Base-by-base conservation (phyloP, 768 basidiomycete genomes). In the Gloeopeniophorella convolvens region DNA sequence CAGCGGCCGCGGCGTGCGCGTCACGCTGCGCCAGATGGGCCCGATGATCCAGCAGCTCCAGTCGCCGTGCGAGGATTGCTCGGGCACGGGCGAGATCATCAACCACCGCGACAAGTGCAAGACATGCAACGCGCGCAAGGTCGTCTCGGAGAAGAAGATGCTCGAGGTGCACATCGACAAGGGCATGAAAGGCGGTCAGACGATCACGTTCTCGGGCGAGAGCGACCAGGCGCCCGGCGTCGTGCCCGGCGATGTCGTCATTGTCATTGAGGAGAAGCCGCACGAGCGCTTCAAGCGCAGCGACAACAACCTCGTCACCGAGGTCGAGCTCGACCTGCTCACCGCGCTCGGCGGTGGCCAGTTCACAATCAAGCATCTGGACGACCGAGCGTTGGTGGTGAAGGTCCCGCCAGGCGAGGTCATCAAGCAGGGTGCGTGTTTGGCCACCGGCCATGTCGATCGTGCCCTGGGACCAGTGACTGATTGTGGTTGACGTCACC, bases 1-100 rank as follows among this genome's bases (percentile, higher is more conserved):
- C 72, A 77, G 72, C 62, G 96, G 96, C 49, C 89, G 91, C 57
- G 96, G 96, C 61, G 71, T 94, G 73, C 89, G 84, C 66, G 69
- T 97, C 63, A 90, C 86, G 44, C 72, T 98, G 54, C 88, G 96
- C 54, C 96, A 98, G 68, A 89, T 99, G 82, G 96, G 96, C 23
- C 96, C 96, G 4, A 99, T 99, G 96, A 90, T 99, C 60, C 96
- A 99, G 69, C 95, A 99, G 70, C 89, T 98, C 59, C 96, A 98
- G 66, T 89, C 91, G 46, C 77, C 82, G 37, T 99, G 96, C 72
- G 82, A 85, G 64, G 96, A 97, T 13, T 99, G 96, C 67, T 79
- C 75, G 43, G 96, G 90, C 13, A 79, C 82, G n/a, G 96, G 96
- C 58, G 95, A 99, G 69, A 75, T 93, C 60, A 96, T 99, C 74